phyloP scores from a whole-genome alignment of 371 early-diverging fungal species.

The Apophysomyces elegans region DNA sequence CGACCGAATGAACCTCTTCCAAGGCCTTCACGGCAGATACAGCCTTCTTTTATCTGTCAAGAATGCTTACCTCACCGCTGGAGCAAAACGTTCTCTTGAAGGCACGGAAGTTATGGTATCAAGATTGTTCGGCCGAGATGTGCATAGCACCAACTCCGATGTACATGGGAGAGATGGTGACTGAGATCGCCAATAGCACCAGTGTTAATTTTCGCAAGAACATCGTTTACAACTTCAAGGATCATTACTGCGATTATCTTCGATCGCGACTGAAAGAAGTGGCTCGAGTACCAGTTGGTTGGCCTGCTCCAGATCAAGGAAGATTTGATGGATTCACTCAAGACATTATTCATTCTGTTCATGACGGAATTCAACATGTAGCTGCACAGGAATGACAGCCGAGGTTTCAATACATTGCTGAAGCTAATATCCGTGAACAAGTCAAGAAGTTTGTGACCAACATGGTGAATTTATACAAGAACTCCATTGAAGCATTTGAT shows the following conservation, averaged over 20 bases:
- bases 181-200: neutral
- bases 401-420: neutral
- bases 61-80: neutral
- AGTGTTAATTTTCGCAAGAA: neutral
- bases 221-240: neutral
- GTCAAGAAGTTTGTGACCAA: neutral
- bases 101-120: constrained; percentile 11
- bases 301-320: neutral
- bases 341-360: neutral
- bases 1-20: neutral
- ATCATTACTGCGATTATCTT: neutral
- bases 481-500: neutral
- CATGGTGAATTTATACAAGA: neutral
- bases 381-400: neutral
- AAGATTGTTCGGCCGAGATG: neutral
- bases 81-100: constrained; percentile 8
- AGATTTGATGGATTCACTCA: neutral
- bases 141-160: neutral
- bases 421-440: neutral
- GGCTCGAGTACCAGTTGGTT: constrained; percentile 1
- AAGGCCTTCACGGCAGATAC: constrained; percentile 11
- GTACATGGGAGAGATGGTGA: neutral
- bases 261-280: neutral
- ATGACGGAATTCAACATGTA: neutral
- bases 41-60: neutral